phyloP scores from a whole-genome alignment of 2,329 filamentous ascomycete genomes.

The Cyanodermella asteris region DNA sequence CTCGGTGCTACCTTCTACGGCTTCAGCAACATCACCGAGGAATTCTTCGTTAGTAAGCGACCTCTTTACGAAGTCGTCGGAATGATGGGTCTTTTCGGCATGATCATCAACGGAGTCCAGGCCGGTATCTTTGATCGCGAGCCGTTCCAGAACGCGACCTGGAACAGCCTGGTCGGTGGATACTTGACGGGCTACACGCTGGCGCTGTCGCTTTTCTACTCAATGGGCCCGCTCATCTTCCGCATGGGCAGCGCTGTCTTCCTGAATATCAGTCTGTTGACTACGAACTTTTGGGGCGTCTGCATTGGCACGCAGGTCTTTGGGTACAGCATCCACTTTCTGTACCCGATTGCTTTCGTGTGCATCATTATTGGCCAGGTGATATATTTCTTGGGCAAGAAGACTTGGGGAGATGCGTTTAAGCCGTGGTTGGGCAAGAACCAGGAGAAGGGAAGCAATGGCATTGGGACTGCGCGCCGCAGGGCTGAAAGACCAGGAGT shows the following conservation, averaged over 20 bases:
- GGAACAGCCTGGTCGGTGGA: slow-evolving; percentile 48
- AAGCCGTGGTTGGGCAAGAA: slow-evolving; percentile 88
- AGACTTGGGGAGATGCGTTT: slow-evolving; percentile 61
- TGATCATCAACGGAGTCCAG: slow-evolving; percentile 78
- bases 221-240: slow-evolving; percentile 65
- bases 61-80: slow-evolving; percentile 86
- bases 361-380: slow-evolving; percentile 71
- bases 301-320: slow-evolving; percentile 83
- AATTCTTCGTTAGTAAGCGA: slow-evolving; percentile 72
- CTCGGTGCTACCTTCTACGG: slow-evolving; percentile 83
- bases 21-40: slow-evolving; percentile 73
- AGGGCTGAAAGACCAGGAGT: slow-evolving; percentile 27
- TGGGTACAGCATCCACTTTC: slow-evolving; percentile 54
- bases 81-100: slow-evolving; percentile 71
- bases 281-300: slow-evolving; percentile 91
- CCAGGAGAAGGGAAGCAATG: slow-evolving; percentile 61
- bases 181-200: slow-evolving; percentile 85
- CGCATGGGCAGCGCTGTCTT: slow-evolving; percentile 81
- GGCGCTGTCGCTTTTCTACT: slow-evolving; percentile 67
- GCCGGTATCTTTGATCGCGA: slow-evolving; percentile 76
- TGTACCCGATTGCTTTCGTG: slow-evolving; percentile 92
- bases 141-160: slow-evolving; percentile 42
- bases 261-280: slow-evolving; percentile 87
- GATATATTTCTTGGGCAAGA: slow-evolving; percentile 70
- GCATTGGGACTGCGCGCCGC: slow-evolving; percentile 66